Conservation (phyloP, 306 rosid genomes). For the Pterocarpus macrocarpus region DNA sequence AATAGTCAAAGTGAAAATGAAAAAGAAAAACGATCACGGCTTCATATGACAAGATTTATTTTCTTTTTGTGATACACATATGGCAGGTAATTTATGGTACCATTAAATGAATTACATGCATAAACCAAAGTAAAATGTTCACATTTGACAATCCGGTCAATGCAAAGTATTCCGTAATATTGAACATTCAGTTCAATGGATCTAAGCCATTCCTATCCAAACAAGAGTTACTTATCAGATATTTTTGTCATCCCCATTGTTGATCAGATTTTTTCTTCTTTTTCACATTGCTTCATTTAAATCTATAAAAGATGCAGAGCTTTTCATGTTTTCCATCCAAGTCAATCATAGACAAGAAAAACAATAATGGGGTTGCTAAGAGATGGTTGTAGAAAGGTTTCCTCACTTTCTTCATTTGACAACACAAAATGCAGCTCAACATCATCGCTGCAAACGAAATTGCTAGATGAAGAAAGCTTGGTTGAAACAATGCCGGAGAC, state of each 20-base stretch:
- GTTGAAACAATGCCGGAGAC: not conserved
- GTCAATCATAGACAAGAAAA: not conserved
- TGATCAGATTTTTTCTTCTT: too few relatives aligned
- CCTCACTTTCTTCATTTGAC: constrained; percentile 3
- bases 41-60: too few relatives aligned
- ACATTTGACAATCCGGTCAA: not conserved
- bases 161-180: not conserved
- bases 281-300: too few relatives aligned
- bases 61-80: too few relatives aligned
- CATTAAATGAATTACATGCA: not conserved
- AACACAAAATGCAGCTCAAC: constrained; percentile 7
- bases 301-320: not conserved
- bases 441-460: constrained; percentile 26
- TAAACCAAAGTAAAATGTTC: not conserved
- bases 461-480: constrained; percentile 44
- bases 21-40: too few relatives aligned
- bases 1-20: too few relatives aligned
- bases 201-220: not conserved
- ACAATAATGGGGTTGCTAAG: not conserved
- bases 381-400: not conserved
- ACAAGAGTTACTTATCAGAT: not conserved
- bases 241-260: not conserved
- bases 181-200: not conserved
- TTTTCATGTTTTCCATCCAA: not conserved
- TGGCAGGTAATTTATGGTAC: too few relatives aligned